Base-by-base conservation (phyloP, 805 yeast genomes). In the Candida rishiriensis region DNA sequence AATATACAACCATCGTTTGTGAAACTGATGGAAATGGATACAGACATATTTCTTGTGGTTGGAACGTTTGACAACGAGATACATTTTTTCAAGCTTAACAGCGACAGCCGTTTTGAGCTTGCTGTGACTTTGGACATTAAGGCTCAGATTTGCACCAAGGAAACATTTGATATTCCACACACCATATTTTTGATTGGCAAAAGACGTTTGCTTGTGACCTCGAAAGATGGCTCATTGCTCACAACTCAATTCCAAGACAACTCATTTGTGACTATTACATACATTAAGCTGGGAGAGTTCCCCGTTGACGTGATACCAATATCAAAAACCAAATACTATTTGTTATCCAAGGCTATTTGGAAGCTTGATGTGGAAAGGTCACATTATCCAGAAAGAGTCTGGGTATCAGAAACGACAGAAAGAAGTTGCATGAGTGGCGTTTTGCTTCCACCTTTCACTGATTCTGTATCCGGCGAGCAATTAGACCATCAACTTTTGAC, bases 311-410 rank as follows among this genome's bases (percentile, higher is more conserved):
- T 62, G 1, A 34, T 55, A 5, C 35, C 43, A 11, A 36, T 38
- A 10, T 28, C 29, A 8, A 35, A 36, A 2, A 14, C 29, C 1
- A 21, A 38, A 3, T 38, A 53, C 14, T 60, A 52, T 37, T 39
- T 66, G 3, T 32, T 48, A 3, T 47, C 60, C 1, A 57, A 54
- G 30, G 48, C 49, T 1, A 37, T 63, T 3, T 65, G 69, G 67
- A 56, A 50, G 30, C 32, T 65, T 3, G 57, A 59, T 41, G 31
- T 53, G 11, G 32, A 21, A 1, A 36, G 28, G 6, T 61, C 67
- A 0, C 29, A 32, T 10, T 60, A 42, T 42, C 66, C 69, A 1
- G 48, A 49, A 14, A 46, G 57, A 16, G 56, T 65, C 11, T 43
- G 53, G 43, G 53, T 62, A 4, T 45, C 57, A 12, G 65, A 58